Base-by-base conservation (phyloP, 2,329 filamentous ascomycete genomes). In the Fusarium euwallaceae region DNA sequence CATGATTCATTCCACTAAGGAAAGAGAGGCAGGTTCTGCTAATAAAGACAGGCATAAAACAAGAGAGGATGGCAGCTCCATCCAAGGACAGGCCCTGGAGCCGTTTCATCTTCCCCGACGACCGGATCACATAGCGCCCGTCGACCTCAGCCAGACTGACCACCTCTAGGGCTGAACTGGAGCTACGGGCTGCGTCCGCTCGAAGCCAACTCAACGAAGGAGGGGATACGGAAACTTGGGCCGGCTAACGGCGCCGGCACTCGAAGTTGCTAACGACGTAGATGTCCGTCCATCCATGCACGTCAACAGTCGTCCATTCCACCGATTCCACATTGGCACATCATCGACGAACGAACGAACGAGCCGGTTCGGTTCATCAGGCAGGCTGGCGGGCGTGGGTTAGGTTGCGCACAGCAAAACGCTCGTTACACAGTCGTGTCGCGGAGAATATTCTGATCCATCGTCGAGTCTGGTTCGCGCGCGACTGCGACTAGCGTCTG, bases 401-500 rank as follows among this genome's bases (percentile, higher is more conserved):
- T 75, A 65, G 75, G 75, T 78, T 76, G 72, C 75, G 78, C 75
- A 51, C 24, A 74, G 71, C 73, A 65, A 78, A 71, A 69, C 67
- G 66, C 65, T 72, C 48, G 78, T 79, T 79, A 79, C 78, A 79
- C 78, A 78, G 61, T 71, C 69, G 73, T 77, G 71, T 73, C 73
- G 76, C 78, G 78, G 78, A 80, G 77, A 80, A 79, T 80, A 79
- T 77, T 77, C 69, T 74, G 73, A 78, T 75, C 74, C 73, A 75
- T 77, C 74, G 73, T 74, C 71, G 69, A 80, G 75, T 78, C 72
- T 77, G 75, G 76, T 76, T 80, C 79, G 70, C 77, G 72, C 77
- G 76, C 79, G 76, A 80, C 74, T 72, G 63, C 69, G 61, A 80
- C 78, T 80, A 80, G 79, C 73, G 79, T 72, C 65, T 76, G 66